These are phyloP conservation scores for Ogataea hybrid DNA, from an alignment of 1,139 yeast genomes.

Conservation along the genomic window DNA sequence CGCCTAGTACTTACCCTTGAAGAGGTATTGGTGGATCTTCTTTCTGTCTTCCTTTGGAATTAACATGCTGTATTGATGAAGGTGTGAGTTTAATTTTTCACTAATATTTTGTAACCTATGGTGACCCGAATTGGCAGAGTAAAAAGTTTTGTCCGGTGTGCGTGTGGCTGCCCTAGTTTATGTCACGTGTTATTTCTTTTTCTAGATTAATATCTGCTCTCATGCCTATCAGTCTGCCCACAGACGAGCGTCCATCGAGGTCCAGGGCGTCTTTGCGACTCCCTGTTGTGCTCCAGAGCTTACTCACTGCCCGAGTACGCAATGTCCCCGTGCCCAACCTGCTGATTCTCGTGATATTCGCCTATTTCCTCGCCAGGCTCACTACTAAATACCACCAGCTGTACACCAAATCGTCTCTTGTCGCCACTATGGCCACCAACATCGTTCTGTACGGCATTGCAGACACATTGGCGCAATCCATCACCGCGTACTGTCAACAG, in stretches of 20 bases:
- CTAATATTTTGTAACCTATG: constrained; percentile 9
- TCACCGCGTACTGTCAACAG: constrained; percentile 37
- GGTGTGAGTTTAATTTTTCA: constrained; percentile 14
- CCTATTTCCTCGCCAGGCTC: constrained; percentile 47
- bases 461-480: constrained; percentile 83
- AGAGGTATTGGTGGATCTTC: constrained; percentile 98
- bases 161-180: constrained; percentile 5
- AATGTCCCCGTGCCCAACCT: constrained; percentile 53
- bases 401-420: constrained; percentile 62
- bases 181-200: neutral
- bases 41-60: constrained; percentile 99
- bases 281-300: neutral
- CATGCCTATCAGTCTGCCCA: constrained; percentile 14
- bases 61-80: constrained; percentile 64
- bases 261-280: neutral
- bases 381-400: constrained; percentile 60
- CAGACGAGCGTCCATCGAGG: constrained; percentile 2
- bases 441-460: constrained; percentile 82
- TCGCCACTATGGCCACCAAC: constrained; percentile 83
- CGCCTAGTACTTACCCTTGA: constrained; percentile 76
- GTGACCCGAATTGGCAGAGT: constrained; percentile 11
- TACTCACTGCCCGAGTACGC: constrained; percentile 13
- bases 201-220: neutral
- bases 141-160: constrained; percentile 9
- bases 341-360: constrained; percentile 47